Evolutionary conservation across 495 filamentous ascomycete genomes (phyloP), one percentile per base, ranked within the genome.

Genomic region (Trichocladium antarcticum): DNA sequence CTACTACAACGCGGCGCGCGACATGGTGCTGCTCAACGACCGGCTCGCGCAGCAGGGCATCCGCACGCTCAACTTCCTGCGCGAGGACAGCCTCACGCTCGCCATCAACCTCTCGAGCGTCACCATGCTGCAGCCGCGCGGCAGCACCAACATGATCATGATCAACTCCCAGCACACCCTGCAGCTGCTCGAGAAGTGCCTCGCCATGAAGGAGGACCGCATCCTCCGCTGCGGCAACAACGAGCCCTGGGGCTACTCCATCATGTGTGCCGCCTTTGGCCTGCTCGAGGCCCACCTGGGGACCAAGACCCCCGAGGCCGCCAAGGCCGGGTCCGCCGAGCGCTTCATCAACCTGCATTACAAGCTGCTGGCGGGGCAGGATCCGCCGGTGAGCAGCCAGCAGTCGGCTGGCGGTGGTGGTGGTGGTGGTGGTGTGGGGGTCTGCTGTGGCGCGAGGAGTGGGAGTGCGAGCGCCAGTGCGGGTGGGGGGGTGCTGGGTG

Each of bases 101-200:
- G 62, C 68, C 35, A 68, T 72, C 54, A 70, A 67, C 46, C 62
- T 72, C 28, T 68, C 65, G 60, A 68, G 67, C 46, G 64, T 75
- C 40, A 68, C 71, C 12, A 63, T 75, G 54, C 68, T 72, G 17
- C 72, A 75, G 49, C 71, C 71, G n/a, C 60, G 64, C 56, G 65
- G 57, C 6, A 63, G 61, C 12, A 68, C 62, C 31, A 71, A 65
- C 58, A 64, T 69, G 56, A 64, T 67, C 47, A 66, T 69, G 61
- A 64, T 65, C 51, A 69, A 68, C 47, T 63, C 61, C n/a, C 62
- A 68, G 49, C 61, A 69, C 53, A 71, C 64, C 5, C 51, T 71
- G 36, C 59, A 68, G 42, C 63, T 70, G 31, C 57, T 72, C 36
- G 66, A 69, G 47, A 66, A 65, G 52, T 70, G 69, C 50, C 45